Evolutionary conservation across 2,329 filamentous ascomycete genomes (phyloP), one percentile per base, ranked within the genome.

Genomic region (Botryosphaeria dothidea): DNA sequence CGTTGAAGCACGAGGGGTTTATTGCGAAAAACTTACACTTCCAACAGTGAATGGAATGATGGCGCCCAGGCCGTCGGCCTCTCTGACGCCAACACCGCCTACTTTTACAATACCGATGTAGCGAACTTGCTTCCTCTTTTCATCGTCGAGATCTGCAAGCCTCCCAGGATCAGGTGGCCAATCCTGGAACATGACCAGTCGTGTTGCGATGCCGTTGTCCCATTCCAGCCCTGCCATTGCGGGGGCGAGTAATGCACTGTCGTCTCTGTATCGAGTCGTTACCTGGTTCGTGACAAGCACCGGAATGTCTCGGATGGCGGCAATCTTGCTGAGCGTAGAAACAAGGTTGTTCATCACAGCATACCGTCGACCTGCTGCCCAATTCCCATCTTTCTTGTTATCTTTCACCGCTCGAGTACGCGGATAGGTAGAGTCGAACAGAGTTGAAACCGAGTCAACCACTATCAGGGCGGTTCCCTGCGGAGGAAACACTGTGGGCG

Each of bases 171-270:
- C 71, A 64, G 71, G 68, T 60, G 73, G 67, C 72, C 80, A 93
- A 78, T 97, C 92, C 71, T 90, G 85, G 76, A 95, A 96, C 36
- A 97, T 77, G 25, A 90, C 89, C 67, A 97, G 76, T 62, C 92
- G 85, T 46, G 88, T 91, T 67, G 87, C 86, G 41, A 97, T 81
- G 34, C 88, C 90, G 68, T 87, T 88, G 67, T 97, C 93, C 93
- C 93, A 97, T 46, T 90, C 86, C 21, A 83, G 83, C 15, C 90
- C 88, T 65, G 90, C 90, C 67, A 97, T 83, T 45, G 92, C 88
- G 17, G 93, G 90, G 62, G 89, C 85, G 56, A 98, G 81, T 11
- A 89, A 85, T 15, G 93, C 90, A 69, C 80, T 83, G 68, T 85
- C 88, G 3, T 83, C 82, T 67, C 90, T 88, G 79, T 96, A 89